Evolutionary conservation across 192 early-diverging fungal species (phyloP).

Genomic region (Coemansia sp.): DNA sequence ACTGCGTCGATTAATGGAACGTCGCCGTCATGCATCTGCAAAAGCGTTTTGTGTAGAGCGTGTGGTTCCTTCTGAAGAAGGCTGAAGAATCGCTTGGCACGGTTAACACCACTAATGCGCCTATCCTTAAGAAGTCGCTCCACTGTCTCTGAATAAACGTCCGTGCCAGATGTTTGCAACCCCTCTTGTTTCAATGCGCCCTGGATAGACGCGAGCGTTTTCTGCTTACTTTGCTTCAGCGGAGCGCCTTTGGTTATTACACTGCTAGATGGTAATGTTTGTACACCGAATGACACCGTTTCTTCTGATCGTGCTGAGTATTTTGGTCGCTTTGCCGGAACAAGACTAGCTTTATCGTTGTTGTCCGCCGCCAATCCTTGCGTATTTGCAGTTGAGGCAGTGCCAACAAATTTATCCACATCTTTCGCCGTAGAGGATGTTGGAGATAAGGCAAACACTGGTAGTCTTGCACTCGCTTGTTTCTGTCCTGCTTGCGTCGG

Average conservation of each 20-base stretch:
- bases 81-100: slow-evolving; percentile 21
- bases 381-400: no score
- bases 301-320: background rate
- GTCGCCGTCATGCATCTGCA: slow-evolving; percentile 14
- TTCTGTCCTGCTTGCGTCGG: slow-evolving; percentile 19
- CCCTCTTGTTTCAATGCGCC: background rate
- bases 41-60: slow-evolving; percentile 8
- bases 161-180: background rate
- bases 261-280: background rate
- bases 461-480: slow-evolving; percentile 2
- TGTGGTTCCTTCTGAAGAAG: slow-evolving; percentile 20
- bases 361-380: background rate
- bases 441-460: background rate
- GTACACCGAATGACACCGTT: background rate
- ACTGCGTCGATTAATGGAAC: slow-evolving; percentile 11
- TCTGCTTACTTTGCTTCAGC: background rate
- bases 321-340: slow-evolving; percentile 13
- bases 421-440: background rate
- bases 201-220: background rate
- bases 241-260: background rate
- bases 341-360: background rate
- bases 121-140: slow-evolving; percentile 23
- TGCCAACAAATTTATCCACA: no score
- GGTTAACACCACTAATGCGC: slow-evolving; percentile 29
- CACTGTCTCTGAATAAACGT: slow-evolving; percentile 16